phyloP scores from a whole-genome alignment of 805 yeast species.

The Metschnikowia hibisci region DNA sequence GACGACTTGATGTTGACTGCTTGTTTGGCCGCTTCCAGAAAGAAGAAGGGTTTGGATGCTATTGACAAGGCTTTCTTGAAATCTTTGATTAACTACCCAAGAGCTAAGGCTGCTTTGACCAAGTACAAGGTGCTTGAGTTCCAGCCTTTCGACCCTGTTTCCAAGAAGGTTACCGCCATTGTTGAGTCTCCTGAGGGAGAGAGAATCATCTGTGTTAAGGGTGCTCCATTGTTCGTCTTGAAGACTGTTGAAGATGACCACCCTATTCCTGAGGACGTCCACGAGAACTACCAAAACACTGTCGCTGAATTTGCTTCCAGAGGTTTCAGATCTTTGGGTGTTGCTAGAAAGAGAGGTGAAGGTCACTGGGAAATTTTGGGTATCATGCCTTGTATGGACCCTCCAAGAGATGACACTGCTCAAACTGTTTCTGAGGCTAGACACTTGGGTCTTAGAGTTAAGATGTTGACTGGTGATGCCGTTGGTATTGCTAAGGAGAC shows the following conservation, averaged over 20 bases:
- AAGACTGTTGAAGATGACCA: constrained; percentile 97
- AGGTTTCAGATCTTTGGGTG: constrained; percentile 98
- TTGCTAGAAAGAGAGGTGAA: constrained; percentile 97
- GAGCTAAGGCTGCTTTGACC: constrained; percentile 87
- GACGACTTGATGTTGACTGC: constrained; percentile 97
- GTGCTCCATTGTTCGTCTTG: constrained; percentile 96
- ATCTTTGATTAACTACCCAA: constrained; percentile 81
- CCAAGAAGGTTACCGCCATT: constrained; percentile 92
- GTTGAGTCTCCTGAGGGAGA: constrained; percentile 96
- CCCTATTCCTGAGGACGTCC: constrained; percentile 90
- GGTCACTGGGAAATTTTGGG: constrained; percentile 98
- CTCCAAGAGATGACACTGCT: constrained; percentile 98
- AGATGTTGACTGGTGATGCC: constrained; percentile 99
- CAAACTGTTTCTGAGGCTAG: constrained; percentile 90
- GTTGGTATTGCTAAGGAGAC: constrained; percentile 99
- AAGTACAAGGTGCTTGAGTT: constrained; percentile 93
- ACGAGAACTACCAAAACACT: constrained; percentile 92
- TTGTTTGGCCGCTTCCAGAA: constrained; percentile 95
- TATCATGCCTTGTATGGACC: constrained; percentile 98
- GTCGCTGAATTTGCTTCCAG: constrained; percentile 97
- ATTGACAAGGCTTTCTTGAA: constrained; percentile 95
- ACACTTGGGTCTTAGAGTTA: constrained; percentile 86
- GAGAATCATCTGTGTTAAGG: constrained; percentile 92
- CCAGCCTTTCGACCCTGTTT: constrained; percentile 97
- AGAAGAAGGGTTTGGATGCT: constrained; percentile 97